These are phyloP conservation scores for Sphaerobolus stellatus DNA, from an alignment of 1,284 basidiomycete species.

Conservation along the genomic window DNA sequence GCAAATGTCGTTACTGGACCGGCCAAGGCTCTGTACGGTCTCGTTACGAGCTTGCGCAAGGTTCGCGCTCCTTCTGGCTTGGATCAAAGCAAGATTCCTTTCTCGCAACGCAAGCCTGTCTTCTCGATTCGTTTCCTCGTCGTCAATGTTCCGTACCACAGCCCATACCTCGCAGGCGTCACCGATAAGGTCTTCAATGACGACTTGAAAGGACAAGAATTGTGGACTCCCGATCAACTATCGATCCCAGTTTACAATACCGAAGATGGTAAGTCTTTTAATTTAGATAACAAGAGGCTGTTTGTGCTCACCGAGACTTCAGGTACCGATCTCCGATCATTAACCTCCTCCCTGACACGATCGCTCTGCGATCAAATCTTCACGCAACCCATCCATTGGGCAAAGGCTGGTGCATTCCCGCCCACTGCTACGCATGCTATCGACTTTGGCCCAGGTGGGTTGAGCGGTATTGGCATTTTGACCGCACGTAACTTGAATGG, in stretches of 20 bases:
- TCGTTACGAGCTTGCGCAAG: conserved; percentile 88
- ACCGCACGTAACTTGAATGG: conserved; percentile 91
- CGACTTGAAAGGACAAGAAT: conserved; percentile 76
- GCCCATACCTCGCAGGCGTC: conserved; percentile 76
- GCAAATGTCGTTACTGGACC: conserved; percentile 95
- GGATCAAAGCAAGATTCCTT: conserved; percentile 93
- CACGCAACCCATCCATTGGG: conserved; percentile 90
- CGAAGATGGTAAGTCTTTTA: conserved; percentile 69
- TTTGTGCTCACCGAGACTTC: conserved; percentile 9
- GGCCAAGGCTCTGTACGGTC: conserved; percentile 88
- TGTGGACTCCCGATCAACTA: conserved; percentile 79
- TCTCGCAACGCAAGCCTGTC: conserved; percentile 92
- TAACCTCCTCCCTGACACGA: conserved; percentile 67
- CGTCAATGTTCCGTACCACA: conserved; percentile 95
- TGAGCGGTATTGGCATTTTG: conserved; percentile 90
- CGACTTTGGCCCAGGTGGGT: conserved; percentile 95
- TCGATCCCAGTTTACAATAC: conserved; percentile 90
- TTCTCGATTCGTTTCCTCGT: conserved; percentile 94
- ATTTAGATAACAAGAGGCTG: conserved; percentile 4
- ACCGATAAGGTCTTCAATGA: conserved; percentile 73
- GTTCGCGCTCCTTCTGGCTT: conserved; percentile 82
- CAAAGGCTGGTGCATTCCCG: conserved; percentile 85
- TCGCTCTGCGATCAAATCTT: conserved; percentile 94
- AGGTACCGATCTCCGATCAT: conserved; percentile 81
- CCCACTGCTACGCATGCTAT: conserved; percentile 89